These are phyloP conservation scores for Aspergillus panamensis DNA, from an alignment of 495 filamentous ascomycete species.

Conservation along the genomic window DNA sequence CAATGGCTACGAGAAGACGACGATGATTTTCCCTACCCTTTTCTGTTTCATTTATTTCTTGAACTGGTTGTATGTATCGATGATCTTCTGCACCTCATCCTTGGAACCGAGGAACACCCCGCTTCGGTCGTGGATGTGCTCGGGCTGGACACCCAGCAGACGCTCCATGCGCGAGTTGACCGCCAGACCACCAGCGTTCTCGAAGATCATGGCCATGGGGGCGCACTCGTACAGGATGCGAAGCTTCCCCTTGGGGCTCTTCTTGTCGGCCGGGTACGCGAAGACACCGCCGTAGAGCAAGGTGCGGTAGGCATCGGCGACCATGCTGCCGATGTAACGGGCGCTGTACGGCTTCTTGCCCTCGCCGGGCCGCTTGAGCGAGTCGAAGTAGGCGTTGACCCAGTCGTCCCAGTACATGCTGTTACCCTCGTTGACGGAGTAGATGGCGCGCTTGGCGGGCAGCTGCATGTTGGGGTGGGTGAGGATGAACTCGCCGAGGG, in stretches of 20 bases:
- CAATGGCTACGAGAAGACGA: conserved; percentile 4
- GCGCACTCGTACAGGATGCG: conserved; percentile 98
- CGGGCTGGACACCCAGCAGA: conserved; percentile 84
- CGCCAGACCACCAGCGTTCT: conserved; percentile 94
- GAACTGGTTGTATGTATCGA: conserved; percentile 53
- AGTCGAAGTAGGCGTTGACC: conserved; percentile 82
- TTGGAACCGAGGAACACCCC: conserved; percentile 95
- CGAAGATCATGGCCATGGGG: conserved; percentile 98
- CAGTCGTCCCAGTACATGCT: conserved; percentile 91
- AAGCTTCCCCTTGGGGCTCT: conserved; percentile 97
- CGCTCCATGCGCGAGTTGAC: conserved; percentile 84
- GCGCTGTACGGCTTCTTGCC: conserved; percentile 89
- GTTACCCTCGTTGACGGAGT: conserved; percentile 99
- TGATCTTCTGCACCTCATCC: conserved; percentile 94
- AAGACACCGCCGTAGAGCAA: conserved; percentile 95
- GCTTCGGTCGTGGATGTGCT: conserved; percentile 91
- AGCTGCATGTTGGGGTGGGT: conserved; percentile 93
- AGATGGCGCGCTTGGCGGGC: conserved; percentile 76
- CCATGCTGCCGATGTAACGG: conserved; percentile 96
- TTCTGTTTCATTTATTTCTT: conserved; percentile 29
- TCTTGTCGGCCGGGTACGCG: conserved; percentile 95
- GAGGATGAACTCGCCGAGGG: conserved; percentile 96
- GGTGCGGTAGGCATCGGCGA: conserved; percentile 95
- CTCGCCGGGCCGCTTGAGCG: conserved; percentile 70
- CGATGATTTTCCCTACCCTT: not conserved